A percentile compares a stretch with the other conserved stretches of the same genome.
Conservation (phyloP, 306 rosid species). For the Phaseolus lunatus region DNA sequence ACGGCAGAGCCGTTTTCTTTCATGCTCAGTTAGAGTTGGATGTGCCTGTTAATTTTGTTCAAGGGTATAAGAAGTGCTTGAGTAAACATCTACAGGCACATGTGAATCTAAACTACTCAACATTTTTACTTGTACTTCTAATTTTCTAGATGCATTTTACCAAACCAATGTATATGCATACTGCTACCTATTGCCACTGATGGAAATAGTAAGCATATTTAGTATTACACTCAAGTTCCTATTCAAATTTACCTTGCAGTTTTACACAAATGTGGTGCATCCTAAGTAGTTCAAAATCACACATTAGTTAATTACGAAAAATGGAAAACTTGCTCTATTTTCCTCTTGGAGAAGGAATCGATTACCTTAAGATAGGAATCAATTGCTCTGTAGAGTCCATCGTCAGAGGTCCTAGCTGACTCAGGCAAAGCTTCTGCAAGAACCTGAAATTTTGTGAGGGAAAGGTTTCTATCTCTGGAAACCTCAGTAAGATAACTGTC, state of each 20-base stretch:
- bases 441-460: constrained; percentile 98
- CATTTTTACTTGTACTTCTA: neutral
- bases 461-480: constrained; percentile 90
- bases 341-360: neutral
- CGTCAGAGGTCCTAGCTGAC: constrained; percentile 89
- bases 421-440: constrained; percentile 98
- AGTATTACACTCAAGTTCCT: constrained; percentile 1
- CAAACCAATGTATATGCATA: neutral
- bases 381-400: constrained; percentile 94
- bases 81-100: neutral
- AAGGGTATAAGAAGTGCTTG: constrained; percentile 13
- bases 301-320: constrained; percentile 11
- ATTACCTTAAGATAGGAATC: constrained; percentile 97
- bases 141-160: neutral
- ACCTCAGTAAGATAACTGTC: constrained; percentile 97
- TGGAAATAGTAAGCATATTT: constrained; percentile 1
- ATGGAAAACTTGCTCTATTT: neutral
- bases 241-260: constrained; percentile 3
- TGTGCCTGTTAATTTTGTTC: constrained; percentile 72
- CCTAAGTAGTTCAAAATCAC: constrained; percentile 25
- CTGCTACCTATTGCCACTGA: constrained; percentile 2
- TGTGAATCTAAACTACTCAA: constrained; percentile 14
- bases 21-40: constrained; percentile 93
- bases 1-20: constrained; percentile 91
- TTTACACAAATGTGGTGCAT: neutral